phyloP scores from a whole-genome alignment of 148 eudicot genomes.

The Polygonum aviculare region DNA sequence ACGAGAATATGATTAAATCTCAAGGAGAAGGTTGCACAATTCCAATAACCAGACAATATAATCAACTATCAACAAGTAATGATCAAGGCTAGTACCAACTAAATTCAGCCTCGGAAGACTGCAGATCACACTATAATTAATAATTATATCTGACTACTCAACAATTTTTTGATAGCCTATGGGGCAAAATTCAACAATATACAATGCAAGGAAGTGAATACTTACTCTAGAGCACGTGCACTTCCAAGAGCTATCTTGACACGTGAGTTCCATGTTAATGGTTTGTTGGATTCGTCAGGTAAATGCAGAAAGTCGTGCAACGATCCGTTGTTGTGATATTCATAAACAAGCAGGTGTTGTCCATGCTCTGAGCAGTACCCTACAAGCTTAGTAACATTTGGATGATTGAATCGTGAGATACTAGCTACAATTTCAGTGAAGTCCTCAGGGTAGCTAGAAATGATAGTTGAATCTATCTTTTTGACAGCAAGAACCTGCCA shows the following conservation, averaged over 20 bases:
- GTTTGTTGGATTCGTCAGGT: conserved; percentile 74
- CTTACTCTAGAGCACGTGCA: conserved; percentile 99
- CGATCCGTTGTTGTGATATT: conserved; percentile 77
- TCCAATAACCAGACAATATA: background rate
- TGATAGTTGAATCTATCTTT: conserved; percentile 64
- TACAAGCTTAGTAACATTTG: conserved; percentile 72
- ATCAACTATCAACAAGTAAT: background rate
- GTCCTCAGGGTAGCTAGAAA: conserved; percentile 53
- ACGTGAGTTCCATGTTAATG: conserved; percentile 85
- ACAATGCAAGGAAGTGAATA: conserved; percentile 11
- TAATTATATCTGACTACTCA: too few species aligned
- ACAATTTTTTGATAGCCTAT: too few species aligned
- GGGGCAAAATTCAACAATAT: background rate
- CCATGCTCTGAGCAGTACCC: conserved; percentile 98
- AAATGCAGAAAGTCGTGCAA: conserved; percentile 75
- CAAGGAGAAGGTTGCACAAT: background rate
- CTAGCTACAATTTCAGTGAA: conserved; percentile 67
- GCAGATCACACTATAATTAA: background rate
- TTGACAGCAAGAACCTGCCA: conserved; percentile 86
- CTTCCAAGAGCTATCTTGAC: conserved; percentile 95
- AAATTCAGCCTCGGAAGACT: background rate
- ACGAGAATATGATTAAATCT: background rate
- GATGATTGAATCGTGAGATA: conserved; percentile 67
- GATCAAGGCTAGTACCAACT: background rate
- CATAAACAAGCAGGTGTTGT: conserved; percentile 77